Percentiles rank a stretch among this genome's conserved stretches.
phyloP scores from a whole-genome alignment of 108 stramenopile genomes.

The Nitzschia inconspicua region DNA sequence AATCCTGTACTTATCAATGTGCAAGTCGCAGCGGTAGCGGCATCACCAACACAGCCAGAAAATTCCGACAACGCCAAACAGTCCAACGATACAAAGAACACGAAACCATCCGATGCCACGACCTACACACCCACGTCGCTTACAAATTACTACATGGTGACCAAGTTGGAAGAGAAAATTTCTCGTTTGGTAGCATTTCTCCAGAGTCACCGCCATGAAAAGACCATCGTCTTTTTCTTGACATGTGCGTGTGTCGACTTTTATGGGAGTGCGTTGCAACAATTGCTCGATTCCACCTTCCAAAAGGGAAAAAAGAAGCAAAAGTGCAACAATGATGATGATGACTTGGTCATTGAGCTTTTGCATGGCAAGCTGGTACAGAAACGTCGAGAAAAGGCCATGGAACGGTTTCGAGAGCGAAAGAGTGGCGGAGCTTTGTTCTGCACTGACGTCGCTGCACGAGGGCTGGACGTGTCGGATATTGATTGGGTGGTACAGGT shows the following conservation, averaged over 20 bases:
- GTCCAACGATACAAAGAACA: not conserved
- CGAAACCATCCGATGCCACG: slow-evolving; percentile 11
- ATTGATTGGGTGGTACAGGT: slow-evolving; percentile 96
- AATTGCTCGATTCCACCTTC: slow-evolving; percentile 28
- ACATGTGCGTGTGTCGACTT: slow-evolving; percentile 98
- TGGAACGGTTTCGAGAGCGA: slow-evolving; percentile 75
- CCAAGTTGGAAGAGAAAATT: slow-evolving; percentile 81
- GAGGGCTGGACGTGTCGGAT: slow-evolving; percentile 95
- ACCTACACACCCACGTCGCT: slow-evolving; percentile 86
- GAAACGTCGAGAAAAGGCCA: slow-evolving; percentile 89
- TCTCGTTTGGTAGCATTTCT: slow-evolving; percentile 80
- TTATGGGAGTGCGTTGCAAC: slow-evolving; percentile 68
- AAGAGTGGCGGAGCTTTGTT: slow-evolving; percentile 76
- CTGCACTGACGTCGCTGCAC: slow-evolving; percentile 98
- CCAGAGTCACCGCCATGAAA: slow-evolving; percentile 66
- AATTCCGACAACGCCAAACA: not conserved
- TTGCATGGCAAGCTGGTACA: slow-evolving; percentile 95
- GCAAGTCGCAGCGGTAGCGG: slow-evolving; percentile 40
- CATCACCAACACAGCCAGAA: not conserved
- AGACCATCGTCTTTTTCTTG: slow-evolving; percentile 94
- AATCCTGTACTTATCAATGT: slow-evolving; percentile 96
- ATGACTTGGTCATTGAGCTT: slow-evolving; percentile 55
- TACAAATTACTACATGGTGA: slow-evolving; percentile 87
- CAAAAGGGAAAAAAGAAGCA: slow-evolving; percentile 14
- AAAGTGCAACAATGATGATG: slow-evolving; percentile 14